Conservation (phyloP, 768 basidiomycete species). For the Auricularia sp. region DNA sequence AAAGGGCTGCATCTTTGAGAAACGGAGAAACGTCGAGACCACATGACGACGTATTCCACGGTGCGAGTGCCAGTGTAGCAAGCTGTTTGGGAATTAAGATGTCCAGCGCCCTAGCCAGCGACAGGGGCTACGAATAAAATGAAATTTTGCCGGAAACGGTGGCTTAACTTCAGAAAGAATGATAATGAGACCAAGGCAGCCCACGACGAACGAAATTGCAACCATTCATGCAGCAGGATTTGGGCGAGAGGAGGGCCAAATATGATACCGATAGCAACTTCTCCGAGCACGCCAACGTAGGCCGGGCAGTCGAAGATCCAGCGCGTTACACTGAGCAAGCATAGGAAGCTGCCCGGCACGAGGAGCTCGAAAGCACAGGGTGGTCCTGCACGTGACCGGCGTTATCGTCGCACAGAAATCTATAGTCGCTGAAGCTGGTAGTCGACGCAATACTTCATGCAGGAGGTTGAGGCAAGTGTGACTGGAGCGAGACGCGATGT, state of each 20-base stretch:
- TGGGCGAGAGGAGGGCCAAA: conserved; percentile 41
- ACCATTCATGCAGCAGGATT: conserved; percentile 31
- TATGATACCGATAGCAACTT: conserved; percentile 44
- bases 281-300: conserved; percentile 40
- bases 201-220: conserved; percentile 26
- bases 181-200: conserved; percentile 30
- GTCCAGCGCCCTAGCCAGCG: too few species aligned
- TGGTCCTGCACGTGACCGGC: neutral
- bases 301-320: conserved; percentile 12
- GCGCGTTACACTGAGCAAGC: neutral
- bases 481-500: too few species aligned
- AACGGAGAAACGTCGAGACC: neutral
- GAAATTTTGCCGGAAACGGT: neutral
- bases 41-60: neutral
- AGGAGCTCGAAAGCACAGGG: neutral
- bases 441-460: too few species aligned
- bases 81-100: too few species aligned
- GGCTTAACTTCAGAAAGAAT: conserved; percentile 19
- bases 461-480: too few species aligned
- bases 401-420: neutral
- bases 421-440: neutral
- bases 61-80: neutral
- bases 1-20: conserved; percentile 31
- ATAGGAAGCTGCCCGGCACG: neutral
- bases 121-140: too few species aligned